phyloP scores from a whole-genome alignment of 169 alveolate species.

The Eimeria zaria region DNA sequence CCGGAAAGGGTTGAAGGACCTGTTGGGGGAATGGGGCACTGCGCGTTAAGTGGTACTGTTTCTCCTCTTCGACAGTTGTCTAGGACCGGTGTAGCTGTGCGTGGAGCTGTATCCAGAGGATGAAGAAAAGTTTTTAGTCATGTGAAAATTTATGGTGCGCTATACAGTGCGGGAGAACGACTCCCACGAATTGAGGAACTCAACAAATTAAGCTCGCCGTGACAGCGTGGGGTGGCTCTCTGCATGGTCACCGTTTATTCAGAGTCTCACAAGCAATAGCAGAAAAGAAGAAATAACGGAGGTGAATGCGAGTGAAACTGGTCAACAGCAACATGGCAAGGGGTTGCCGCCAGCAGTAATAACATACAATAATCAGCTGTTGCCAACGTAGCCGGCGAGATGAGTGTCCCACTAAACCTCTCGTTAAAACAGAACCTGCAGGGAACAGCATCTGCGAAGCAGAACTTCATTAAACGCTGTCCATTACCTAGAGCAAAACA shows the following conservation, averaged over 20 bases:
- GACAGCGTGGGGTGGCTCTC: too few species aligned
- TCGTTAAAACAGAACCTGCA: neutral
- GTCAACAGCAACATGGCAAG: neutral
- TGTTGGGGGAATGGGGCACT: too few species aligned
- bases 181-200: neutral
- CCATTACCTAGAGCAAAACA: neutral
- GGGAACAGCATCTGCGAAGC: too few species aligned
- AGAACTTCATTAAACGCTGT: neutral
- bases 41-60: too few species aligned
- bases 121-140: neutral
- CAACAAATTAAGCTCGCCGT: neutral
- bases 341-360: neutral
- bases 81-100: neutral
- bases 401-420: neutral
- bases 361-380: too few species aligned
- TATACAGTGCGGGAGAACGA: neutral
- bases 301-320: neutral
- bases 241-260: too few species aligned
- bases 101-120: too few species aligned
- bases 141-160: neutral
- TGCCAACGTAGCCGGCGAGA: neutral
- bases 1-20: neutral
- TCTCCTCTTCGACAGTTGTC: neutral
- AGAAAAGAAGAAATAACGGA: too few species aligned
- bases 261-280: too few species aligned